Evolutionary conservation across 2,329 filamentous ascomycete species (phyloP).

Genomic region (Ceratocystis destructans): DNA sequence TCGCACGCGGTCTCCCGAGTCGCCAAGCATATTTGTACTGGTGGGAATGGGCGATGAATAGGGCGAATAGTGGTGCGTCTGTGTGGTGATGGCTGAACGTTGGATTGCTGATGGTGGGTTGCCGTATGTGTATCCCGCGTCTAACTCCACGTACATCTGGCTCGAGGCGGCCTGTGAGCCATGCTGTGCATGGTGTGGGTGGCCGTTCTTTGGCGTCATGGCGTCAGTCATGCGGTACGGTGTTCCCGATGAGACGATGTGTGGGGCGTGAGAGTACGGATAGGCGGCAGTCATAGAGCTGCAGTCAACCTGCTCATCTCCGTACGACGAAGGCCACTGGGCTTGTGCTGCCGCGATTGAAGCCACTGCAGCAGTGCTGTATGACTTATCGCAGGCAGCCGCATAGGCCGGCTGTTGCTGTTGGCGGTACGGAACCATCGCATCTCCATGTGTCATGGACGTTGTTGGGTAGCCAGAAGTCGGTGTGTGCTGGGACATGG

Average conservation of each 20-base stretch:
- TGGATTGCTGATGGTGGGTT: constrained; percentile 11
- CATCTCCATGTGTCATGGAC: constrained; percentile 23
- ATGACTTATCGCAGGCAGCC: not conserved
- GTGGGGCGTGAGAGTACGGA: constrained; percentile 22
- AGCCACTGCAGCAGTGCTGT: not conserved
- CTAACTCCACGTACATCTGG: constrained; percentile 28
- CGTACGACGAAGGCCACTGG: constrained; percentile 27
- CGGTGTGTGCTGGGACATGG: constrained; percentile 18
- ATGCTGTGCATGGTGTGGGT: constrained; percentile 15
- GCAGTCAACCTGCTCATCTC: constrained; percentile 30
- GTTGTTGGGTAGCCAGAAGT: constrained; percentile 25
- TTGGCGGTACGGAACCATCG: constrained; percentile 26
- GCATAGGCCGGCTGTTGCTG: not conserved
- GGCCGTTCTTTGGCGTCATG: constrained; percentile 21
- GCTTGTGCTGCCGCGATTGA: not conserved
- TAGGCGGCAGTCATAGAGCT: constrained; percentile 27
- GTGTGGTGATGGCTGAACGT: not conserved
- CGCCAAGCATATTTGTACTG: not conserved
- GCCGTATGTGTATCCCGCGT: constrained; percentile 26
- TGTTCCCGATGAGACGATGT: constrained; percentile 26
- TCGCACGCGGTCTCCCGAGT: not conserved
- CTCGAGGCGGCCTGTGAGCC: constrained; percentile 25
- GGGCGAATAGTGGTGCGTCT: not conserved
- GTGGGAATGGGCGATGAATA: constrained; percentile 1
- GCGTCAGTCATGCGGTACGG: constrained; percentile 25